Evolutionary conservation across 2,329 filamentous ascomycete genomes (phyloP).

Genomic region (Xylaria arbuscula): DNA sequence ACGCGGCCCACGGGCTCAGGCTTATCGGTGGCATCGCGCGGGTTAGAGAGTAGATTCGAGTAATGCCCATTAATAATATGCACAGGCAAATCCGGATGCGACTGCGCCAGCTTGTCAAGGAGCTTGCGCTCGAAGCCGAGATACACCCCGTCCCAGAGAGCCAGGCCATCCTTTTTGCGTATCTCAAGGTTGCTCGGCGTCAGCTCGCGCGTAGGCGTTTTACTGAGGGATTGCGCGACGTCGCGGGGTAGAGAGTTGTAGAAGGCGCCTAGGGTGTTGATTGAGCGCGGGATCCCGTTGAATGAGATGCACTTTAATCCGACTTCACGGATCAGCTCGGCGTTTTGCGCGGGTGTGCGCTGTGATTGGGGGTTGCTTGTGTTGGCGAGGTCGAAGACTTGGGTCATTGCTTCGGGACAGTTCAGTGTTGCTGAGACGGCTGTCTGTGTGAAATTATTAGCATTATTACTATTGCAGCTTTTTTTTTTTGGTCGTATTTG

Average conservation of each 20-base stretch:
- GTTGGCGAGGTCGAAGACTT: conserved; percentile 67
- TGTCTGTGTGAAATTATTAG: conserved; percentile 66
- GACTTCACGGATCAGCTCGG: conserved; percentile 79
- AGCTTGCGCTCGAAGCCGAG: conserved; percentile 78
- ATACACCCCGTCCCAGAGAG: conserved; percentile 82
- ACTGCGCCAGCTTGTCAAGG: conserved; percentile 74
- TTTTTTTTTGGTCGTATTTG: neutral
- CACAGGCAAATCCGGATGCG: conserved; percentile 84
- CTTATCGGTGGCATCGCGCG: conserved; percentile 55
- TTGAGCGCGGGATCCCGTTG: conserved; percentile 84
- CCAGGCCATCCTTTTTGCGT: conserved; percentile 68
- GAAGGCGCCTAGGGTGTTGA: conserved; percentile 84
- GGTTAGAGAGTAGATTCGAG: conserved; percentile 77
- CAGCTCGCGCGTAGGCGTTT: conserved; percentile 65
- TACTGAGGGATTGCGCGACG: conserved; percentile 65
- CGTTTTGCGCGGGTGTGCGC: conserved; percentile 59
- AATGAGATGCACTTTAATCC: conserved; percentile 82
- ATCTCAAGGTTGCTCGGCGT: conserved; percentile 64
- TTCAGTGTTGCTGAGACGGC: conserved; percentile 89
- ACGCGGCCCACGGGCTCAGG: conserved; percentile 71
- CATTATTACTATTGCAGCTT: no score
- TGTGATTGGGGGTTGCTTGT: conserved; percentile 19
- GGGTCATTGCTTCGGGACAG: conserved; percentile 78
- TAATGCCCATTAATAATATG: conserved; percentile 83
- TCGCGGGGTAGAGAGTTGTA: conserved; percentile 68